Conservation (phyloP, 306 rosid species). For the Clitoria ternatea region DNA sequence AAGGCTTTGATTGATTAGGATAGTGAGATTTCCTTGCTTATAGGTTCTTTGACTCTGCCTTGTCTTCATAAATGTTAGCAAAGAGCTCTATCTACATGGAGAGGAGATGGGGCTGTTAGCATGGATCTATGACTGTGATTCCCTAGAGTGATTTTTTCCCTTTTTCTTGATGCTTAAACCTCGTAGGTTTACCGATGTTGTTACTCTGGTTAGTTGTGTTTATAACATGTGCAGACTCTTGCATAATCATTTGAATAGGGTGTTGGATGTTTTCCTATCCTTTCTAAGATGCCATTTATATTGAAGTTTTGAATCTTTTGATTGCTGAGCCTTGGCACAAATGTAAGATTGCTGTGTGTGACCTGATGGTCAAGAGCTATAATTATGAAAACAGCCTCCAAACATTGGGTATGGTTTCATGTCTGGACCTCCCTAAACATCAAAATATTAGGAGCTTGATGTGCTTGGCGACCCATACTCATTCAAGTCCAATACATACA, state of each 20-base stretch:
- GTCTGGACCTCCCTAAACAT: not conserved
- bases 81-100: not conserved
- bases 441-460: not conserved
- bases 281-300: not conserved
- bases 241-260: not conserved
- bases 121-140: not conserved
- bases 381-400: not conserved
- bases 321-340: not conserved
- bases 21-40: not conserved
- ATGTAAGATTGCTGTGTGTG: not conserved
- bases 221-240: not conserved
- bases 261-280: not conserved
- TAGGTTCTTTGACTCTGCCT: not conserved
- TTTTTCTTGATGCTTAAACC: not conserved
- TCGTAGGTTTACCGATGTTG: not conserved
- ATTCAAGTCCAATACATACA: constrained; percentile 9
- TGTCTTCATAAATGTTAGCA: not conserved
- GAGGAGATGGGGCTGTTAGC: not conserved
- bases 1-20: not conserved
- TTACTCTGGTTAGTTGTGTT: not conserved
- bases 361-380: not conserved
- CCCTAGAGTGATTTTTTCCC: not conserved
- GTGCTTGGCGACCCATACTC: not conserved
- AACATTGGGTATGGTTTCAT: not conserved
- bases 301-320: not conserved